Evolutionary conservation across 192 early-diverging fungal species (phyloP).

Genomic region (Linnemannia zychae): DNA sequence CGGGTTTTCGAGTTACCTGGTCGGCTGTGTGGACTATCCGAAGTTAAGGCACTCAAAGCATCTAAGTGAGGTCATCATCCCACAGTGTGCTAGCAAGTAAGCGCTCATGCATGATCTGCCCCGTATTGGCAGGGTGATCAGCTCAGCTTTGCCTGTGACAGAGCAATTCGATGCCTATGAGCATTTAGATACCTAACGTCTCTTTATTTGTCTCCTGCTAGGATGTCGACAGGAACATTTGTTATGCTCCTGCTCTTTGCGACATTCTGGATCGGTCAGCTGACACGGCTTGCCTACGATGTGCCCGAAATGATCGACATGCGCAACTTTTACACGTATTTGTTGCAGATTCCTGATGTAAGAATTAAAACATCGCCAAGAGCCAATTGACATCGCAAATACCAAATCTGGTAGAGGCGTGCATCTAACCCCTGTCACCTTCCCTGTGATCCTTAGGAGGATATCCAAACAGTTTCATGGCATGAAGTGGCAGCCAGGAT

Average conservation of each 20-base stretch:
- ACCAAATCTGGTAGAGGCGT: background rate
- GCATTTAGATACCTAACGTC: background rate
- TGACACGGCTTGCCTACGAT: constrained; percentile 75
- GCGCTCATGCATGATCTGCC: constrained; percentile 21
- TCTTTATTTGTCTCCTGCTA: constrained; percentile 21
- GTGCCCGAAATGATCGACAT: constrained; percentile 83
- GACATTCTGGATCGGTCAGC: constrained; percentile 84
- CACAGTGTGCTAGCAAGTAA: constrained; percentile 80
- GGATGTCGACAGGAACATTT: constrained; percentile 69
- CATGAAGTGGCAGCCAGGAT: constrained; percentile 84
- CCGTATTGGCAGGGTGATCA: background rate
- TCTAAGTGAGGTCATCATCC: constrained; percentile 82
- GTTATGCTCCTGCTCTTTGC: constrained; percentile 75
- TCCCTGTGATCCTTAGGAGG: constrained; percentile 61
- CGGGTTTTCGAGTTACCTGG: constrained; percentile 88
- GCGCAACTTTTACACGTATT: constrained; percentile 85
- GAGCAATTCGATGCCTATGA: background rate
- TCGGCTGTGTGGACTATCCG: constrained; percentile 92
- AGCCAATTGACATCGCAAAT: background rate
- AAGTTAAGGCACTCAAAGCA: constrained; percentile 76
- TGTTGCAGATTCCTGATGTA: constrained; percentile 84
- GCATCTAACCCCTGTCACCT: background rate
- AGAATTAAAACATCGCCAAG: constrained; percentile 8
- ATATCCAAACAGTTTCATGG: constrained; percentile 92
- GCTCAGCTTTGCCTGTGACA: background rate